Percentiles rank a stretch among this genome's conserved stretches.
Evolutionary conservation across 306 rosid species (phyloP).

Genomic region (Cucurbita pepo): DNA sequence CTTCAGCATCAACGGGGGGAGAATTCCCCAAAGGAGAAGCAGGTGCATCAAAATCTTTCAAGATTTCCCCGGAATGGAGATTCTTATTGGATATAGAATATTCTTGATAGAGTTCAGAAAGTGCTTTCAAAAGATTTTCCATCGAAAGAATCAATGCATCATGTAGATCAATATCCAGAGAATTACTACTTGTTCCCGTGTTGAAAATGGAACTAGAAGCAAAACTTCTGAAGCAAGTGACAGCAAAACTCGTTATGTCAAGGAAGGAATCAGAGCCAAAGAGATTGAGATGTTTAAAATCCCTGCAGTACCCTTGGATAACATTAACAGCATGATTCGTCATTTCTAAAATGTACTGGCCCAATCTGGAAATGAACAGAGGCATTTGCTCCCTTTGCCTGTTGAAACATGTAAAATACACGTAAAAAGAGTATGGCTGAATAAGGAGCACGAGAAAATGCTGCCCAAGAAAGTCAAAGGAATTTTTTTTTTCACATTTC

Average conservation of each 20-base stretch:
- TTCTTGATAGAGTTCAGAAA: conserved; percentile 45
- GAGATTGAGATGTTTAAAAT: conserved; percentile 24
- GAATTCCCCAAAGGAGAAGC: conserved; percentile 20
- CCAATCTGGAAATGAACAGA: conserved; percentile 36
- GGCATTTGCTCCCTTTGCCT: conserved; percentile 44
- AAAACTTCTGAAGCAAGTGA: conserved; percentile 44
- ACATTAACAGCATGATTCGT: conserved; percentile 33
- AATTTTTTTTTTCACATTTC: neutral
- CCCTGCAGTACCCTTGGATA: conserved; percentile 36
- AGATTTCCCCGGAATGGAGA: conserved; percentile 24
- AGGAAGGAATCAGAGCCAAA: conserved; percentile 28
- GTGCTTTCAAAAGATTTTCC: conserved; percentile 48
- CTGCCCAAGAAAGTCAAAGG: neutral
- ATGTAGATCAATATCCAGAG: conserved; percentile 23
- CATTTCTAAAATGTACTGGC: conserved; percentile 34
- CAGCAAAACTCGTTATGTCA: conserved; percentile 27
- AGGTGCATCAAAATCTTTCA: conserved; percentile 24
- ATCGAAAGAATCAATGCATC: conserved; percentile 32
- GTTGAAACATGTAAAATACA: conserved; percentile 13
- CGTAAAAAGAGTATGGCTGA: neutral
- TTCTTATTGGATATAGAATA: conserved; percentile 29
- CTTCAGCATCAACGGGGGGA: conserved; percentile 20
- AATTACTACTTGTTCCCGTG: conserved; percentile 25
- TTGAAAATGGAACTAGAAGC: conserved; percentile 47
- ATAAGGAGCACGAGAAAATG: conserved; percentile 1